A percentile compares a stretch with the other conserved stretches of the same genome.
Evolutionary conservation across 164 flowering plant species (phyloP).

Genomic region (Nymphaea colorata): DNA sequence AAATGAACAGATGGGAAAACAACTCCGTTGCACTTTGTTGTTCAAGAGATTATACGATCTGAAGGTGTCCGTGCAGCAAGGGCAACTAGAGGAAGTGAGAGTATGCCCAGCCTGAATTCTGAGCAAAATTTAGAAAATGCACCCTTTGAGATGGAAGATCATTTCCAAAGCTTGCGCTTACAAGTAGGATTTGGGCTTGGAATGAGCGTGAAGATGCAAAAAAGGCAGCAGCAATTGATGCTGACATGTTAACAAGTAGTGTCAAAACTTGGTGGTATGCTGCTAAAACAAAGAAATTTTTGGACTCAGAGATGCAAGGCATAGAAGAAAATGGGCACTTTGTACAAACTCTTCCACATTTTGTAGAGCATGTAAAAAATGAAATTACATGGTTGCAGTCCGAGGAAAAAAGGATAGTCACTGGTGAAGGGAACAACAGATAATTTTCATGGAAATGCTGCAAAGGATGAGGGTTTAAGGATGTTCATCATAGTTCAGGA

Average conservation of each 20-base stretch:
- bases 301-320: constrained; percentile 34
- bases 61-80: constrained; percentile 66
- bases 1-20: constrained; percentile 89
- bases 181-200: constrained; percentile 57
- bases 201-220: constrained; percentile 62
- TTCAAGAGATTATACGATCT: too few species aligned
- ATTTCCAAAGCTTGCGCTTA: constrained; percentile 60
- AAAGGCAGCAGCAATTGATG: constrained; percentile 69
- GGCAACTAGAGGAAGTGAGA: constrained; percentile 29
- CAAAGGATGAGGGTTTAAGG: constrained; percentile 77
- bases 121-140: constrained; percentile 36
- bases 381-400: constrained; percentile 40
- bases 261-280: constrained; percentile 39
- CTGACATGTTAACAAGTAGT: constrained; percentile 48
- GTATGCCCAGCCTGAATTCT: constrained; percentile 42
- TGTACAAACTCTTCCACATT: constrained; percentile 28
- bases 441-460: constrained; percentile 80
- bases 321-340: constrained; percentile 43
- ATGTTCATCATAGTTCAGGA: constrained; percentile 73
- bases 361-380: constrained; percentile 56
- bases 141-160: constrained; percentile 44
- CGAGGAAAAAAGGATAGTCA: constrained; percentile 74
- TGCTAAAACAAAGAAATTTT: constrained; percentile 36
- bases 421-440: constrained; percentile 72
- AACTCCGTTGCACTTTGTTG: constrained; percentile 79